phyloP scores from a whole-genome alignment of 805 yeast genomes.

The Naumovozyma dairenensis region DNA sequence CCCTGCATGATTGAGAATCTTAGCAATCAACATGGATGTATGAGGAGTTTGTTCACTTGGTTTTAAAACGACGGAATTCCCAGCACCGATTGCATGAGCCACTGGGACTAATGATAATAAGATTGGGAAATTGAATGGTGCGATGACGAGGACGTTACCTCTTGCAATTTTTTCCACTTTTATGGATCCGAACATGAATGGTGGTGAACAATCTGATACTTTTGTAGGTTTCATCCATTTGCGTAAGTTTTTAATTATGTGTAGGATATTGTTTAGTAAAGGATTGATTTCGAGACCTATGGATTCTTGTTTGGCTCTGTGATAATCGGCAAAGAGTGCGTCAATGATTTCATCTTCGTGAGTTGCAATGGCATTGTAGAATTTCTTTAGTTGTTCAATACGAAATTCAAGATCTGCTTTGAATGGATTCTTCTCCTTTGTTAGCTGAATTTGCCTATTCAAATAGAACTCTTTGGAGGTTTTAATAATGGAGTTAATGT shows the following conservation, averaged over 20 bases:
- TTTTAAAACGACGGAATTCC: slow-evolving; percentile 70
- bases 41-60: slow-evolving; percentile 66
- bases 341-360: slow-evolving; percentile 42
- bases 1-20: slow-evolving; percentile 38
- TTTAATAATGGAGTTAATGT: slow-evolving; percentile 9
- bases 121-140: slow-evolving; percentile 39
- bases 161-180: slow-evolving; percentile 34
- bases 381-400: slow-evolving; percentile 51
- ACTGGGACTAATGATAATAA: slow-evolving; percentile 54
- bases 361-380: slow-evolving; percentile 56
- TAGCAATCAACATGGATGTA: slow-evolving; percentile 47
- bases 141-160: slow-evolving; percentile 64
- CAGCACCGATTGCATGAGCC: slow-evolving; percentile 75
- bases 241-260: slow-evolving; percentile 49
- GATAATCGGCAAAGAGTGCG: slow-evolving; percentile 59
- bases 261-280: slow-evolving; percentile 44
- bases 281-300: slow-evolving; percentile 45
- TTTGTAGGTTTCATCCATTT: slow-evolving; percentile 49
- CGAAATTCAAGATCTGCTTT: slow-evolving; percentile 32
- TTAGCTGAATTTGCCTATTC: slow-evolving; percentile 12
- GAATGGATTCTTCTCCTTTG: slow-evolving; percentile 9
- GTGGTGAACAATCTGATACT: slow-evolving; percentile 23
- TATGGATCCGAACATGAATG: slow-evolving; percentile 31
- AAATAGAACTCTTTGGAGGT: slow-evolving; percentile 10
- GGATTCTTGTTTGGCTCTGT: slow-evolving; percentile 56